Base-by-base conservation (phyloP, 2,329 filamentous ascomycete species). In the Pseudogymnoascus destructans region DNA sequence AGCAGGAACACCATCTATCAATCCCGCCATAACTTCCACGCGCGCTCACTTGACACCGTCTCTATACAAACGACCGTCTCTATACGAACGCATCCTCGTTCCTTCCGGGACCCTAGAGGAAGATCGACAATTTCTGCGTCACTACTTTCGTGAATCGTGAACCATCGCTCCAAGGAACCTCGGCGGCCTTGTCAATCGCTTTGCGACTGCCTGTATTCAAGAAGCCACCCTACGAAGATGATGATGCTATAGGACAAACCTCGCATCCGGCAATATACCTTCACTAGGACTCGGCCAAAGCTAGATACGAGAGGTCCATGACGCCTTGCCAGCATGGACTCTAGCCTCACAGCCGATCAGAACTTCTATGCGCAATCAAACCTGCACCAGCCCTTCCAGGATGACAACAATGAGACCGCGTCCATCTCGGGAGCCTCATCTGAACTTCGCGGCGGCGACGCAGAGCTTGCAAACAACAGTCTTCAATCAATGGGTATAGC, bases 301-400 rank as follows among this genome's bases (percentile, higher is more conserved):
- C 25, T 52, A 52, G 25, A 52, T 52, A 52, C 17, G 46, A 52
- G 25, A 52, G 25, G n/a, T 19, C 46, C 46, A 52, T 52, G 46
- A 11, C n/a, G 46, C 25, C 46, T 9, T 60, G 58, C 59, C 65
- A 66, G 58, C 56, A 69, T 69, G 68, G 66, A 69, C 56, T 62
- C 60, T 60, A 64, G 59, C 59, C 67, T 67, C 61, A 64, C 66
- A 59, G 63, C 63, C 60, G 67, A 70, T 63, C 66, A 68, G 63
- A 68, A 69, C 59, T 68, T 67, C 60, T 67, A 67, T 60, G 63
- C 65, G 9, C 46, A 52, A 30, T 52, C 46, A 30, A 52, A 17
- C 15, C 46, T 52, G 5, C 46, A 52, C 46, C 25, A 52, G 13
- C 42, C 42, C 10, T 49, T 49, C 13, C 42, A 17, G n/a, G 23